Conservation (phyloP, 2,329 filamentous ascomycete species). For the Talaromyces sp. region DNA sequence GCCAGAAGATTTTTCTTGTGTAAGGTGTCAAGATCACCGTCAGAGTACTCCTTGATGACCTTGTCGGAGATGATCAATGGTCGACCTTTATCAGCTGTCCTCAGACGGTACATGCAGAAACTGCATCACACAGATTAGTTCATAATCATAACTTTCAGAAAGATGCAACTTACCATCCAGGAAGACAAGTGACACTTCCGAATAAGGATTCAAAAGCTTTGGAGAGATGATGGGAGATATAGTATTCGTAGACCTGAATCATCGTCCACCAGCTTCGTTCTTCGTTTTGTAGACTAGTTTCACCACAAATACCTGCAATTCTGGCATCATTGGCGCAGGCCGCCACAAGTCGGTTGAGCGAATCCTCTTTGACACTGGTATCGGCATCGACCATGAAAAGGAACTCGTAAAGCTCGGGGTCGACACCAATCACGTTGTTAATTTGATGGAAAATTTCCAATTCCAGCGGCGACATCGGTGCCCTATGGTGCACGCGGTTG, state of each 20-base stretch:
- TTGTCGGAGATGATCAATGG: constrained; percentile 90
- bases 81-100: constrained; percentile 89
- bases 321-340: constrained; percentile 91
- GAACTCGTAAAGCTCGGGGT: constrained; percentile 96
- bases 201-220: constrained; percentile 98
- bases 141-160: neutral
- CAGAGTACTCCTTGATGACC: constrained; percentile 82
- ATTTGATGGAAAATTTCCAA: constrained; percentile 99
- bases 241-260: constrained; percentile 99
- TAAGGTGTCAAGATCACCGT: constrained; percentile 86
- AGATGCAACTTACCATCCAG: constrained; percentile 76
- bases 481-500: constrained; percentile 91
- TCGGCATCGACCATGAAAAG: constrained; percentile 97
- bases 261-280: constrained; percentile 97
- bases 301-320: constrained; percentile 95
- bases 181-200: constrained; percentile 96
- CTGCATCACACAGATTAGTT: constrained; percentile 52
- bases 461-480: constrained; percentile 92
- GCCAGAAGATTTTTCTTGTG: constrained; percentile 93
- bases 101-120: constrained; percentile 98
- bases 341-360: constrained; percentile 86
- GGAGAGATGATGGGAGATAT: constrained; percentile 93
- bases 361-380: constrained; percentile 88
- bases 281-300: constrained; percentile 94
- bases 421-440: constrained; percentile 98